Evolutionary conservation across 1,284 basidiomycete genomes (phyloP).

Genomic region (Ustilago shanxiensis): DNA sequence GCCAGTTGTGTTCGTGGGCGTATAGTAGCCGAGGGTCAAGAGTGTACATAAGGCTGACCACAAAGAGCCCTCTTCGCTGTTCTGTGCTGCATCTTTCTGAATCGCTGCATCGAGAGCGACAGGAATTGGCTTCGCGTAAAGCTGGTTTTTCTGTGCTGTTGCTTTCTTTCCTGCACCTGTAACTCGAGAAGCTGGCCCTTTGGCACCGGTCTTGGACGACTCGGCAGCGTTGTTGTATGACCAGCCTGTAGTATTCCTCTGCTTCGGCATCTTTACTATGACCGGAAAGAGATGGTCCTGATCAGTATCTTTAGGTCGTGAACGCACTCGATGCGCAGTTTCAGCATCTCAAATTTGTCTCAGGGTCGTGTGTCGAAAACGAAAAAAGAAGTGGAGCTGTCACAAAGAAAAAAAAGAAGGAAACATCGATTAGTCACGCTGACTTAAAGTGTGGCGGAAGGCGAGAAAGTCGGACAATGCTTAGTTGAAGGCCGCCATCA

Average conservation of each 20-base stretch:
- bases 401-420: background rate
- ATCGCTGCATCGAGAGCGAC: conserved; percentile 21
- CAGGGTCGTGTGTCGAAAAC: too few species aligned
- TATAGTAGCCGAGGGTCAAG: conserved; percentile 36
- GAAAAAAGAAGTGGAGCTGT: conserved; percentile 32
- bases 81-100: background rate
- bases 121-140: conserved; percentile 58
- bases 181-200: conserved; percentile 18
- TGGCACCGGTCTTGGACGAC: conserved; percentile 24
- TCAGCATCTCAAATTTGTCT: too few species aligned
- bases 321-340: too few species aligned
- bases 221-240: conserved; percentile 48
- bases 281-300: too few species aligned
- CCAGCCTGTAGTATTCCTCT: conserved; percentile 52
- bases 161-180: conserved; percentile 62
- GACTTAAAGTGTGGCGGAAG: conserved; percentile 27
- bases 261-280: conserved; percentile 33
- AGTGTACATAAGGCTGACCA: conserved; percentile 27
- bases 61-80: conserved; percentile 3
- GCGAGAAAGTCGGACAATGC: conserved; percentile 7
- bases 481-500: conserved; percentile 25
- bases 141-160: conserved; percentile 52
- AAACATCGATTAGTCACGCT: conserved; percentile 38
- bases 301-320: too few species aligned
- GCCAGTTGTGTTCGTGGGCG: background rate